These are phyloP conservation scores for Lathyrus aphaca DNA, from an alignment of 306 rosid species.

Conservation along the genomic window DNA sequence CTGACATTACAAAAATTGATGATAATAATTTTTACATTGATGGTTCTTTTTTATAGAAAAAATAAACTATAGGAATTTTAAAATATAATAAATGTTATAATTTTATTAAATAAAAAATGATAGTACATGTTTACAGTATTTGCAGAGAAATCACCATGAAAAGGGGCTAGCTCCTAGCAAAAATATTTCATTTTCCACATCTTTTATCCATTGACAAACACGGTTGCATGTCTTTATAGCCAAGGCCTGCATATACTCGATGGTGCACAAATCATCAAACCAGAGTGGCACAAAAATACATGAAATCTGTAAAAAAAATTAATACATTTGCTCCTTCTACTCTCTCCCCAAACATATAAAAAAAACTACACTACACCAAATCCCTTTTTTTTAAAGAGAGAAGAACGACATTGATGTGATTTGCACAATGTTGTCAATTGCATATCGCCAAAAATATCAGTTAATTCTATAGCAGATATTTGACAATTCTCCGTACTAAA, in stretches of 20 bases:
- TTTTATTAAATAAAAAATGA: slow-evolving; percentile 46
- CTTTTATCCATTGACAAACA: slow-evolving; percentile 98
- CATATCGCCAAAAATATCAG: no score
- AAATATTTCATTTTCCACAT: slow-evolving; percentile 91
- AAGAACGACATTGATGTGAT: neutral
- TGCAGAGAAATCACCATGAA: slow-evolving; percentile 76
- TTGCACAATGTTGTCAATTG: no score
- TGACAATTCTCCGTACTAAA: no score
- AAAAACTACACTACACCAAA: neutral
- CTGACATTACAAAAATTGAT: slow-evolving; percentile 4
- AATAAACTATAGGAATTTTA: neutral
- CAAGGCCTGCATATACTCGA: slow-evolving; percentile 68
- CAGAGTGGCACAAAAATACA: slow-evolving; percentile 3
- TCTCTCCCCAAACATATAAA: neutral
- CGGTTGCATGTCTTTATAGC: slow-evolving; percentile 94
- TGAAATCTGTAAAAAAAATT: slow-evolving; percentile 3
- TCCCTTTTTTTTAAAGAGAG: neutral
- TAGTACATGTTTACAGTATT: slow-evolving; percentile 60
- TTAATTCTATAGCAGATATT: no score
- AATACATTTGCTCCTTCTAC: neutral
- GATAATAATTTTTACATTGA: slow-evolving; percentile 14
- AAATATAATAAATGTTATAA: slow-evolving; percentile 23
- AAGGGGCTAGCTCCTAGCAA: slow-evolving; percentile 99
- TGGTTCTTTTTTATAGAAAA: neutral
- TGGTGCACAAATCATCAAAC: slow-evolving; percentile 21